Evolutionary conservation across 192 early-diverging fungal species (phyloP).

Genomic region (Coemansia sp.): DNA sequence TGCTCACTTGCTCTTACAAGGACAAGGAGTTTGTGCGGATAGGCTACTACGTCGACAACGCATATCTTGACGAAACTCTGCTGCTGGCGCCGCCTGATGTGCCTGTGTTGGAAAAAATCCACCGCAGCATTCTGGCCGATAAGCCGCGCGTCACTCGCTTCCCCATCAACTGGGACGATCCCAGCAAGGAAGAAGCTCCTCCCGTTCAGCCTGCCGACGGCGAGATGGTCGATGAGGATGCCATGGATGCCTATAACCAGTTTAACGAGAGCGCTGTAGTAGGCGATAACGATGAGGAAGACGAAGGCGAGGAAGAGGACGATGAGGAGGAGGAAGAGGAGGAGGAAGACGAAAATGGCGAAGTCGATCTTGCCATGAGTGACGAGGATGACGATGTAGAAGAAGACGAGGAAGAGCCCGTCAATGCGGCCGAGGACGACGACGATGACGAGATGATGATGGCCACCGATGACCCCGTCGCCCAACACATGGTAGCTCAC

Average conservation of each 20-base stretch:
- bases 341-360: slow-evolving; percentile 17
- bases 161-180: slow-evolving; percentile 70
- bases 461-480: slow-evolving; percentile 8
- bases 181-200: slow-evolving; percentile 37
- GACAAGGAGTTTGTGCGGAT: slow-evolving; percentile 94
- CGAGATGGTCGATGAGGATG: slow-evolving; percentile 25
- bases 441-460: slow-evolving; percentile 17
- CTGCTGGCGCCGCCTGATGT: slow-evolving; percentile 75
- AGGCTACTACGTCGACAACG: slow-evolving; percentile 98
- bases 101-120: slow-evolving; percentile 72
- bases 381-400: slow-evolving; percentile 13
- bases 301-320: slow-evolving; percentile 35
- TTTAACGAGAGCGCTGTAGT: slow-evolving; percentile 14
- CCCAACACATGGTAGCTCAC: slow-evolving; percentile 5
- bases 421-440: slow-evolving; percentile 6
- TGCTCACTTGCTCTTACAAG: slow-evolving; percentile 87
- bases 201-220: slow-evolving; percentile 25
- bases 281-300: slow-evolving; percentile 17
- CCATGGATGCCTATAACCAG: slow-evolving; percentile 24
- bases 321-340: slow-evolving; percentile 26
- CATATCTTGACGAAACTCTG: slow-evolving; percentile 82
- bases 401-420: slow-evolving; percentile 14
- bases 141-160: slow-evolving; percentile 92
- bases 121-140: slow-evolving; percentile 85
- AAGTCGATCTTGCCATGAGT: slow-evolving; percentile 29